Evolutionary conservation across 2,329 filamentous ascomycete genomes (phyloP).

Genomic region (Rutstroemia sp.): DNA sequence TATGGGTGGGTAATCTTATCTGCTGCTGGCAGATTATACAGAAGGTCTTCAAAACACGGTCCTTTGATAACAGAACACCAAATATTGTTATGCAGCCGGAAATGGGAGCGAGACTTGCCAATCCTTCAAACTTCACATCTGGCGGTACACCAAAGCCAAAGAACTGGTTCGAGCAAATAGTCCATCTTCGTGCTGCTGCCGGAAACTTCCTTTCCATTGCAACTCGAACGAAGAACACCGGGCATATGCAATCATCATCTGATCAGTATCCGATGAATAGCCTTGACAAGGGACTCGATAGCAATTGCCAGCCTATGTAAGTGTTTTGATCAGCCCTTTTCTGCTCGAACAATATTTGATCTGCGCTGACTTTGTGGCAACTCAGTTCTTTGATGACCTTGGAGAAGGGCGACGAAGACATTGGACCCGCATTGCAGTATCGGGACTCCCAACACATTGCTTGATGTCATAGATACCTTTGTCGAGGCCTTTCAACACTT

Average conservation of each 20-base stretch:
- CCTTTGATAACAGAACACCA: constrained; percentile 12
- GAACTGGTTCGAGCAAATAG: constrained; percentile 4
- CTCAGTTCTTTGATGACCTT: constrained; percentile 1
- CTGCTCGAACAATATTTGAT: neutral
- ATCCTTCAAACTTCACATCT: constrained; percentile 4
- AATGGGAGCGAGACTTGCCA: neutral
- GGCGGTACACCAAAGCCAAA: constrained; percentile 4
- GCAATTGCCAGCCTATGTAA: neutral
- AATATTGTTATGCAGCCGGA: constrained; percentile 6
- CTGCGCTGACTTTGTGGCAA: neutral
- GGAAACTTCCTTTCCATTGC: neutral
- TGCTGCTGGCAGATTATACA: constrained; percentile 36
- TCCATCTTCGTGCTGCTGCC: neutral
- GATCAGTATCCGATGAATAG: neutral
- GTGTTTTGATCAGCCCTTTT: neutral
- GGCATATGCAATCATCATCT: neutral
- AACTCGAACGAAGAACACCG: neutral
- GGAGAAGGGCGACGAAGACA: constrained; percentile 2
- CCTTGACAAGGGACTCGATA: neutral
- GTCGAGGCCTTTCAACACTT: neutral
- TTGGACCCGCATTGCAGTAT: neutral
- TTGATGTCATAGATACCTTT: neutral
- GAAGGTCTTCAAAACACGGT: constrained; percentile 18
- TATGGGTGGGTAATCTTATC: constrained; percentile 44
- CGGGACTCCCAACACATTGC: neutral